Conservation (phyloP, 208 protist genomes). For the Trypanosomatidae sp. region DNA sequence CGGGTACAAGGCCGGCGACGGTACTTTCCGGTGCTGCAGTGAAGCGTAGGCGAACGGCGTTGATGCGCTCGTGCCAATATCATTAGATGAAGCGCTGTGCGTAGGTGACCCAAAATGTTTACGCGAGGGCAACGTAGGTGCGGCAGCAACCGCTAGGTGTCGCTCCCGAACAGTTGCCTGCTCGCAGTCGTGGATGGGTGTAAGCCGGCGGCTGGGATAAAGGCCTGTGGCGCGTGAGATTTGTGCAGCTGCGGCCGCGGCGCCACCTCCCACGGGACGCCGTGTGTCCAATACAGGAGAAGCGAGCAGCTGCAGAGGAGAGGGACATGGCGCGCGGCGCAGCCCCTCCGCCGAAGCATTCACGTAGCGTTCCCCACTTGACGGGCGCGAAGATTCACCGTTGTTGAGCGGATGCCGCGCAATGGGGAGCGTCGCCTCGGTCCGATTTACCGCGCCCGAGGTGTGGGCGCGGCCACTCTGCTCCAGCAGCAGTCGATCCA, state of each 20-base stretch:
- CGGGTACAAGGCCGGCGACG: not conserved
- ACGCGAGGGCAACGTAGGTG: not conserved
- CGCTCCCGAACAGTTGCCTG: not conserved
- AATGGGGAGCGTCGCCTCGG: not conserved
- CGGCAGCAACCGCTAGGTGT: not conserved
- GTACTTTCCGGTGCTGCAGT: not conserved
- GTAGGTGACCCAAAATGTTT: not conserved
- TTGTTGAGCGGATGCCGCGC: not conserved
- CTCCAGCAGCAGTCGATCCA: conserved; percentile 3
- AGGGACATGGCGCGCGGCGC: not conserved
- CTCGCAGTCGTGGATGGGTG: not conserved
- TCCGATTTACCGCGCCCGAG: not conserved
- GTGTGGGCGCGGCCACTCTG: not conserved
- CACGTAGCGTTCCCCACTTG: not conserved
- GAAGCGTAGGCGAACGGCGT: not conserved
- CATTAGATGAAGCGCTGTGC: not conserved
- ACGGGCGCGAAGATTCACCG: not conserved
- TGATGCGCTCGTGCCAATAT: not conserved
- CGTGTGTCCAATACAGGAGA: not conserved
- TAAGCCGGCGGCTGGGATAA: not conserved
- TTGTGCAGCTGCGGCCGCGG: not conserved
- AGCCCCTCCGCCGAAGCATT: not conserved
- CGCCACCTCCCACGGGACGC: not conserved
- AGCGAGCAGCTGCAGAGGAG: not conserved
- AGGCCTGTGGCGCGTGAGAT: not conserved